Percentiles rank a stretch among this genome's conserved stretches.
Conservation (phyloP, 1,139 yeast species). For the Debaryomyces psychrophilus region DNA sequence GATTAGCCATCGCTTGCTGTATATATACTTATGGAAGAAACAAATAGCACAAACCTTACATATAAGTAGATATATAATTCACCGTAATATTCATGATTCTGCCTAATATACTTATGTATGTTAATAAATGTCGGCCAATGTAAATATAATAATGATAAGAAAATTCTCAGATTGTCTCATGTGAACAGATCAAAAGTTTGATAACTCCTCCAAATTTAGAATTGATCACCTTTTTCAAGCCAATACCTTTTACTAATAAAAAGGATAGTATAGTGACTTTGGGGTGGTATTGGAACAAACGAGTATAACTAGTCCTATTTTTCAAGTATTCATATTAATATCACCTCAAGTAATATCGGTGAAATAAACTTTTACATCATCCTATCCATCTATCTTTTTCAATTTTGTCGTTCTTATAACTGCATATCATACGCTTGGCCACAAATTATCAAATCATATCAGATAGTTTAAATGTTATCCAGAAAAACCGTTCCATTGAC, state of each 20-base stretch:
- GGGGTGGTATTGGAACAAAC: neutral
- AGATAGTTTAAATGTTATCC: conserved; percentile 11
- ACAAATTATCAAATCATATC: neutral
- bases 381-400: neutral
- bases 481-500: conserved; percentile 17
- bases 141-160: neutral
- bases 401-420: neutral
- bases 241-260: neutral
- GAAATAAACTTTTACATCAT: neutral
- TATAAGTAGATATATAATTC: neutral
- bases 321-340: neutral
- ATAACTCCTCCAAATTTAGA: neutral
- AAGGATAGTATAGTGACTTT: neutral
- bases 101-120: neutral
- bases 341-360: neutral
- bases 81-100: neutral
- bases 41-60: neutral
- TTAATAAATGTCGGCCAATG: neutral
- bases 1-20: conserved; percentile 27
- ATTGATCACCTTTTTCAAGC: neutral
- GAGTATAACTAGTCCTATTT: neutral
- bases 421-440: neutral
- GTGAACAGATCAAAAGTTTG: conserved; percentile 8
- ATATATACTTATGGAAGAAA: neutral
- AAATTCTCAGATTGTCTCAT: conserved; percentile 3